Percentiles rank a stretch among this genome's conserved stretches.
These are phyloP conservation scores for Coelastrella sp. DNA, from an alignment of 139 green algal species.

Conservation along the genomic window DNA sequence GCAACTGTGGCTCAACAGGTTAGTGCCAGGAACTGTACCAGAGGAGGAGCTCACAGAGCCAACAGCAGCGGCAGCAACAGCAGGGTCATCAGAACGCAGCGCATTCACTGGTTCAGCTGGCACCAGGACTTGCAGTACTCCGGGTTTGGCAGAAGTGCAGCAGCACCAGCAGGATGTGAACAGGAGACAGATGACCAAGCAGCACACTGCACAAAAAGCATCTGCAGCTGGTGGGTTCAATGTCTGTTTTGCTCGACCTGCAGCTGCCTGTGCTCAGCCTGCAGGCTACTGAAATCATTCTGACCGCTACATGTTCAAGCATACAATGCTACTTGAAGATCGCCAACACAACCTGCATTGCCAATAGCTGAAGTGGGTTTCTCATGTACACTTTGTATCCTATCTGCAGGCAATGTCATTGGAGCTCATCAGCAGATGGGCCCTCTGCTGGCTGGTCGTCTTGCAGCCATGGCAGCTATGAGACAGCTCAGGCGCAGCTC, in stretches of 20 bases:
- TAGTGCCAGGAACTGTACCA: neutral
- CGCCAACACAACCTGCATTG: too few relatives aligned
- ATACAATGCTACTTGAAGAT: too few relatives aligned
- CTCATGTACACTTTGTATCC: neutral
- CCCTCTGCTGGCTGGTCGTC: constrained; percentile 25
- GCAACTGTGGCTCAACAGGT: constrained; percentile 4
- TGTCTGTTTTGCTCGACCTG: too few relatives aligned
- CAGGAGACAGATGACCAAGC: neutral
- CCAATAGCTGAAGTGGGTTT: neutral
- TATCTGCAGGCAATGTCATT: neutral
- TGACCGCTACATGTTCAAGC: too few relatives aligned
- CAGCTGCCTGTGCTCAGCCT: too few relatives aligned
- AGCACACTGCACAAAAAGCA: too few relatives aligned
- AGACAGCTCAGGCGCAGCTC: constrained; percentile 32
- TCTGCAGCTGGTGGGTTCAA: too few relatives aligned
- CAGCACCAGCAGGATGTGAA: neutral
- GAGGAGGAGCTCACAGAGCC: neutral
- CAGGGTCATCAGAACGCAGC: neutral
- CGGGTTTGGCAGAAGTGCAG: neutral
- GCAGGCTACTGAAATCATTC: too few relatives aligned
- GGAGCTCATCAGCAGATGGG: neutral
- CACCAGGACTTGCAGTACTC: too few relatives aligned
- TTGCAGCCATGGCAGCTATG: constrained; percentile 37
- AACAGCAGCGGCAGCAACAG: constrained; percentile 6
- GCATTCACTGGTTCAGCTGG: neutral